phyloP scores from a whole-genome alignment of 352 stramenopile species.

The Globisporangium sylvaticum region DNA sequence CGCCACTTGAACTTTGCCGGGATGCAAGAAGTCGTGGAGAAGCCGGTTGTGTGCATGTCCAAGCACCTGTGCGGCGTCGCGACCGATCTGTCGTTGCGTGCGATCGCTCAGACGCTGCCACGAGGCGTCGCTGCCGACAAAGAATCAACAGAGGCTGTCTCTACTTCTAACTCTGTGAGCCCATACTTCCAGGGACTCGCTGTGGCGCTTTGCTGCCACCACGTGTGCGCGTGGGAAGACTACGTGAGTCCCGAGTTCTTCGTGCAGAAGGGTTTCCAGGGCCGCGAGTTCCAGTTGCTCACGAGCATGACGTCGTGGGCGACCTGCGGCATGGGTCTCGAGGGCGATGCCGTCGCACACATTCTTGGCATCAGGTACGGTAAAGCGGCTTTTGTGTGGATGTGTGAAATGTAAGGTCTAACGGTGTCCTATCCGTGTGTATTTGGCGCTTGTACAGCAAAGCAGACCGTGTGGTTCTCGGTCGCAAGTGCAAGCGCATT shows the following conservation, averaged over 20 bases:
- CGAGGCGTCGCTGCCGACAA: not conserved
- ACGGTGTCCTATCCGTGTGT: no score
- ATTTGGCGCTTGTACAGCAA: conserved; percentile 32
- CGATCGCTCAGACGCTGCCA: conserved; percentile 54
- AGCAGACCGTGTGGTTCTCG: conserved; percentile 52
- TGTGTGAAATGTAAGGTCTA: no score
- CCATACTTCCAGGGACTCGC: conserved; percentile 50
- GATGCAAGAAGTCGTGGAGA: conserved; percentile 46
- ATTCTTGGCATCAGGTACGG: conserved; percentile 66
- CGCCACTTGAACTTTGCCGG: conserved; percentile 74
- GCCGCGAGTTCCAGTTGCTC: conserved; percentile 55
- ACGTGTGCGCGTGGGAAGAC: conserved; percentile 69
- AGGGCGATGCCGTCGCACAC: conserved; percentile 60
- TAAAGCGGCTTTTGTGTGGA: not conserved
- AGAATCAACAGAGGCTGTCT: not conserved
- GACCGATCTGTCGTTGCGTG: conserved; percentile 74
- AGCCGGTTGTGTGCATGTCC: conserved; percentile 74
- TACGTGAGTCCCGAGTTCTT: conserved; percentile 72
- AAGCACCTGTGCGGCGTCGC: conserved; percentile 84
- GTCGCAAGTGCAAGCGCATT: conserved; percentile 75
- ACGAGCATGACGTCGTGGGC: conserved; percentile 76
- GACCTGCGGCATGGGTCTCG: conserved; percentile 66
- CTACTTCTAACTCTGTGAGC: conserved; percentile 15
- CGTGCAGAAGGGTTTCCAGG: conserved; percentile 43
- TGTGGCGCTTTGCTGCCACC: conserved; percentile 78